Evolutionary conservation across 352 stramenopile species (phyloP), one percentile per base, ranked within the genome.

Genomic region (Pythium phragmitis): DNA sequence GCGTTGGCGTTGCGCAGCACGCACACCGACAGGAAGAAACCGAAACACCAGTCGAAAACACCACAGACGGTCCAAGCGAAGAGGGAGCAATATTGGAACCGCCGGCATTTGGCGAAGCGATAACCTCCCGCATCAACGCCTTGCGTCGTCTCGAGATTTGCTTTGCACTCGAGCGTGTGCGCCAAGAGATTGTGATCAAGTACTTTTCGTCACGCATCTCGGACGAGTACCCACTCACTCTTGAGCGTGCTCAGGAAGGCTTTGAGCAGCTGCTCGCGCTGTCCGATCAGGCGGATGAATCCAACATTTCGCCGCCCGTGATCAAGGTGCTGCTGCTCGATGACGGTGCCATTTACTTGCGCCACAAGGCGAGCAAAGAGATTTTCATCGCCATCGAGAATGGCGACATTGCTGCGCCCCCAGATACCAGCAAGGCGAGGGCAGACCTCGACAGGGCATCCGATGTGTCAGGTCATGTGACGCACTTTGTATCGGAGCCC

Each of bases 401-500:
- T 6, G 55, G 57, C 26, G 36, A 68, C 16, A 37, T 28, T n/a
- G 50, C 13, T 30, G 41, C 19, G 3, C 34, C 46, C 12, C 30
- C 55, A 4, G 45, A 6, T 26, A 46, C 7, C 17, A 56, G 30
- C 7, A 8, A 42, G 30, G 13, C 28, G 7, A 23, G 14, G 42
- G 17, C n/a, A 11, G n/a, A 48, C 2, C 26, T 30, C 1, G 42
- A n/a, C 42, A 48, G 16, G 42, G 14, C 4, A 19, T 48, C 14
- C 42, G 17, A 48, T 4, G 14, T 48, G 9, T 36, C 65, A 7
- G 19, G 57, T 3, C 63, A 77, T 54, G 28, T 61, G 0, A 58
- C 54, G 11, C 68, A 89, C 57, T 89, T 89, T 42, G 68, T 89
- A 1, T 80, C 81, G 2, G 78, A 90, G 33, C 82, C 85, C 13